Base-by-base conservation (phyloP, 352 stramenopile genomes). In the Phytophthora brassicae region DNA sequence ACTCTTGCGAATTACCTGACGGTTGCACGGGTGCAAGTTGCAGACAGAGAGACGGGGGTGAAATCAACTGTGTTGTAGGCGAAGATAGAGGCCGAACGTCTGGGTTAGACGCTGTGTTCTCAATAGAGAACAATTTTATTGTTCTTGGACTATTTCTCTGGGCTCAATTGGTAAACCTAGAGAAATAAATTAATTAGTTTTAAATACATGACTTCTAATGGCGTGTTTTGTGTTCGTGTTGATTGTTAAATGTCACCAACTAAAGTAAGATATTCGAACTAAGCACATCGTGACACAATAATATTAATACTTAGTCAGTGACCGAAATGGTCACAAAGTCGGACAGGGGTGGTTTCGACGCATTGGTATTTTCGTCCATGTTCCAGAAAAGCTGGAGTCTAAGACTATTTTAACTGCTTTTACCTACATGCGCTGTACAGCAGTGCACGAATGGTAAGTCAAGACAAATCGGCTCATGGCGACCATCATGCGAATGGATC, bases 21-120 rank as follows among this genome's bases (percentile, higher is more conserved):
- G 63, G 38, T 16, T 67, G 63, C 19, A 39, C 62, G 8, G 57
- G 33, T 6, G 56, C 35, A 7, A 35, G 63, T 19, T 71, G 64
- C n/a, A 44, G 67, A 12, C 64, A 64, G 16, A 55, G 39, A 16
- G 58, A 12, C 8, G 57, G 58, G 9, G 11, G 9, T 36, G 17
- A 58, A 13, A 42, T 43, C 29, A 19, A 51, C 12, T 71, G 64
- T 35, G 29, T 71, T 3, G 28, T 31, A 2, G 67, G 64, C n/a
- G 51, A 50, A 28, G 46, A 60, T 47, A 52, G 33, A 6, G 39
- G 47, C 17, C 51, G 9, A 9, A 52, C 47, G 14, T 60, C 48
- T 17, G 43, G 11, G 8, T 46, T 45, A 2, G 3, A 24, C 3
- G 17, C 39, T 44, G 38, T 20, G 35, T 3, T 8, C 6, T 44